phyloP scores from a whole-genome alignment of 106 monocot genomes.

The Dactylorhiza incarnata region DNA sequence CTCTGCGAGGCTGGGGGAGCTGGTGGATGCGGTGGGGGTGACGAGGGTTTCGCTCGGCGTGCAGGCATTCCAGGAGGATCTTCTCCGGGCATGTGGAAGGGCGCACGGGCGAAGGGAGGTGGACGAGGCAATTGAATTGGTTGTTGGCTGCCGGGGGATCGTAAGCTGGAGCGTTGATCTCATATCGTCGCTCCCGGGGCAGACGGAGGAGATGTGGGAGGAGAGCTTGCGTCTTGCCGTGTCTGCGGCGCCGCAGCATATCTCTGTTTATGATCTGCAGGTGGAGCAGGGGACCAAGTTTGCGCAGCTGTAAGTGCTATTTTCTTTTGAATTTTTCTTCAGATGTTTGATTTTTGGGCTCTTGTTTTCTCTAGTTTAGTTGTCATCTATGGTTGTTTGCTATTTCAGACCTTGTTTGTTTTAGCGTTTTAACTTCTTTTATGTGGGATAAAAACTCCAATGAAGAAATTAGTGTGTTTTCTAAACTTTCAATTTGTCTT shows the following conservation, averaged over 20 bases:
- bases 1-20: constrained; percentile 25
- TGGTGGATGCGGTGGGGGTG: constrained; percentile 46
- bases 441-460: too few relatives aligned
- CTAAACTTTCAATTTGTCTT: too few relatives aligned
- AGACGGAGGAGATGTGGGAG: constrained; percentile 80
- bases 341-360: not conserved
- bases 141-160: constrained; percentile 25
- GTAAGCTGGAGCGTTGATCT: constrained; percentile 94
- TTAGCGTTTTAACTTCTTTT: too few relatives aligned
- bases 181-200: constrained; percentile 76
- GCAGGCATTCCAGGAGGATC: constrained; percentile 93
- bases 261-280: constrained; percentile 92
- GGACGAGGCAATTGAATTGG: constrained; percentile 60
- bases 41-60: constrained; percentile 93
- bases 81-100: constrained; percentile 66
- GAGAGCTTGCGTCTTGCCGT: constrained; percentile 53
- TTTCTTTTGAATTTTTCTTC: not conserved
- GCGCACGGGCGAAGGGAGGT: constrained; percentile 77
- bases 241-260: constrained; percentile 48
- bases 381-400: too few relatives aligned
- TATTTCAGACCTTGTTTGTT: too few relatives aligned
- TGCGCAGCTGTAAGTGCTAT: constrained; percentile 51
- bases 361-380: too few relatives aligned
- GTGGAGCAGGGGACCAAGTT: constrained; percentile 99
- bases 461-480: too few relatives aligned